Conservation (phyloP, 305 asterid genomes). For the Fraxinus angustifolia region DNA sequence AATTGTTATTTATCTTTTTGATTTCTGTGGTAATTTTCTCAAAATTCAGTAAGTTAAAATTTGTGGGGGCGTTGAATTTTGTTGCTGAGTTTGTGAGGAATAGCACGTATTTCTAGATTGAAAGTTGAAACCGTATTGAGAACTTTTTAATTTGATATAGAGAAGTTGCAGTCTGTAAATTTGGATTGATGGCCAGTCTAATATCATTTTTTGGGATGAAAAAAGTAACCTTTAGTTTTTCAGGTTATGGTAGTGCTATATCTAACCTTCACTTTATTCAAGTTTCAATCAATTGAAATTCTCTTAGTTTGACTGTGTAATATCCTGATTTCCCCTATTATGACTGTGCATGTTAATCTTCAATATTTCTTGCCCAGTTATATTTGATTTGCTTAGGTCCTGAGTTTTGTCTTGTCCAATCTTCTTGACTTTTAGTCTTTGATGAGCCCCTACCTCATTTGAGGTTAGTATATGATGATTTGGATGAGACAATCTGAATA, state of each 20-base stretch:
- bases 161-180: not conserved
- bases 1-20: slow-evolving; percentile 8
- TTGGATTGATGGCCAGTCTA: not conserved
- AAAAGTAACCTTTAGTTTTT: not conserved
- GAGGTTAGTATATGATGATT: slow-evolving; percentile 59
- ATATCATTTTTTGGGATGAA: not conserved
- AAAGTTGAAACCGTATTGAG: not conserved
- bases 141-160: not conserved
- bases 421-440: slow-evolving; percentile 26
- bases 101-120: not conserved
- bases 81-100: not conserved
- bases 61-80: not conserved
- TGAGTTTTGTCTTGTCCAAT: slow-evolving; percentile 26
- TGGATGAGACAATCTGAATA: slow-evolving; percentile 53
- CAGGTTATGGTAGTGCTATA: not conserved
- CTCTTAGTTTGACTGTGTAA: not conserved
- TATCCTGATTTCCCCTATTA: not conserved
- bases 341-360: not conserved
- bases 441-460: slow-evolving; percentile 36
- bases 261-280: not conserved
- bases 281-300: not conserved
- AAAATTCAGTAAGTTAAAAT: not conserved
- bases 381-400: slow-evolving; percentile 20
- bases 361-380: slow-evolving; percentile 17
- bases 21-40: not conserved